A percentile compares a stretch with the other conserved stretches of the same genome.
Evolutionary conservation across 306 rosid genomes (phyloP).

Genomic region (Castanea crenata): DNA sequence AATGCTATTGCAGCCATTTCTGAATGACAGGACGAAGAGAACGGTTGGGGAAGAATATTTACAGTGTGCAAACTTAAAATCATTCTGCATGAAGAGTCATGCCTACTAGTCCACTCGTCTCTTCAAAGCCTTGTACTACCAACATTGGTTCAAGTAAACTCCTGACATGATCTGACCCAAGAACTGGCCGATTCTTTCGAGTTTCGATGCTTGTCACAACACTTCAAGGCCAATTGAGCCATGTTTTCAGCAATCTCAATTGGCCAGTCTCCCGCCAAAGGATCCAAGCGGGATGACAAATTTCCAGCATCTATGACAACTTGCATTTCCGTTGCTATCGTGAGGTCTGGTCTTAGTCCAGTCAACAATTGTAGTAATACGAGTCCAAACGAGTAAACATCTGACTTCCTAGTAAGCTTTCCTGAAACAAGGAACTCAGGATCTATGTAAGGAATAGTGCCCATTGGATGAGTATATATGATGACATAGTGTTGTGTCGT

Average conservation of each 20-base stretch:
- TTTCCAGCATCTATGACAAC: constrained; percentile 31
- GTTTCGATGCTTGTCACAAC: constrained; percentile 39
- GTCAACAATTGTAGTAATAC: constrained; percentile 41
- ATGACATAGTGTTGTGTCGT: constrained; percentile 28
- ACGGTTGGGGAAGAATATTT: no score
- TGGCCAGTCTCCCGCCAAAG: constrained; percentile 61
- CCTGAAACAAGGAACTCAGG: constrained; percentile 44
- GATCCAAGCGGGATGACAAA: constrained; percentile 36
- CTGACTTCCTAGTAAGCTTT: constrained; percentile 47
- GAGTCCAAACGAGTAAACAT: constrained; percentile 54
- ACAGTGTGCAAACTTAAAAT: no score
- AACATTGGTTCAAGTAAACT: constrained; percentile 51
- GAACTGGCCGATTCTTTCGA: constrained; percentile 36
- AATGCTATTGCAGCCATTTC: no score
- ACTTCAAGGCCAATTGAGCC: constrained; percentile 43
- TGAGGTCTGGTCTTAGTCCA: constrained; percentile 28
- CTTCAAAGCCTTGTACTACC: neutral
- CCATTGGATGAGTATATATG: constrained; percentile 33
- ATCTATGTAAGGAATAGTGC: constrained; percentile 43
- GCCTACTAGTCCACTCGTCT: no score
- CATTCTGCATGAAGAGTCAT: no score
- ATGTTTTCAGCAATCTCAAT: constrained; percentile 45
- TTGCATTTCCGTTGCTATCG: constrained; percentile 24
- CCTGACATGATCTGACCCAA: constrained; percentile 38
- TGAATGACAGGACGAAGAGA: no score